Percentiles rank a stretch among this genome's conserved stretches.
phyloP scores from a whole-genome alignment of 2,329 filamentous ascomycete genomes.

The Emydomyces testavorans region DNA sequence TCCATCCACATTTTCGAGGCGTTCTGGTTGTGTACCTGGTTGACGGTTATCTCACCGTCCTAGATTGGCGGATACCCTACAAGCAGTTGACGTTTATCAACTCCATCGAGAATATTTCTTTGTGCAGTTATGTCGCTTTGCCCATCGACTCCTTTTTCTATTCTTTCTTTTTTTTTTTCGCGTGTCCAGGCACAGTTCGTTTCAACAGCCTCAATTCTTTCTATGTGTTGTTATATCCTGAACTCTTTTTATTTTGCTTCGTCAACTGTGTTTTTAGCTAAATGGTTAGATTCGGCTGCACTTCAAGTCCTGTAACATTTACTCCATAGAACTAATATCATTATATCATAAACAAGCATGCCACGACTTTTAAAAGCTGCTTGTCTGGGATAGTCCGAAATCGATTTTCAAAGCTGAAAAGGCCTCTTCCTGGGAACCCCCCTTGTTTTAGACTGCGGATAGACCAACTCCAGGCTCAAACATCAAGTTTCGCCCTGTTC shows the following conservation, averaged over 20 bases:
- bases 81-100: not conserved
- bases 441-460: not conserved
- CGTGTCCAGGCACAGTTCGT: no score
- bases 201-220: no score
- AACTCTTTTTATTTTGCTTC: not conserved
- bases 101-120: not conserved
- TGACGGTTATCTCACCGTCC: not conserved
- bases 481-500: not conserved
- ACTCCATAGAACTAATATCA: no score
- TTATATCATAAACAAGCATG: no score
- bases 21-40: not conserved
- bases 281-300: not conserved
- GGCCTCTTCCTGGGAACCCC: not conserved
- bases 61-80: not conserved
- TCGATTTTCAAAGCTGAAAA: no score
- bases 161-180: not conserved
- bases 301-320: not conserved
- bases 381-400: no score
- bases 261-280: slow-evolving; percentile 3
- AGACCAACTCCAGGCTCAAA: not conserved
- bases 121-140: not conserved
- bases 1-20: slow-evolving; percentile 3
- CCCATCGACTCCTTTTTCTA: not conserved
- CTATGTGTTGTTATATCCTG: not conserved
- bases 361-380: no score